phyloP scores from a whole-genome alignment of 768 basidiomycete species.

The Megacollybia marginata region DNA sequence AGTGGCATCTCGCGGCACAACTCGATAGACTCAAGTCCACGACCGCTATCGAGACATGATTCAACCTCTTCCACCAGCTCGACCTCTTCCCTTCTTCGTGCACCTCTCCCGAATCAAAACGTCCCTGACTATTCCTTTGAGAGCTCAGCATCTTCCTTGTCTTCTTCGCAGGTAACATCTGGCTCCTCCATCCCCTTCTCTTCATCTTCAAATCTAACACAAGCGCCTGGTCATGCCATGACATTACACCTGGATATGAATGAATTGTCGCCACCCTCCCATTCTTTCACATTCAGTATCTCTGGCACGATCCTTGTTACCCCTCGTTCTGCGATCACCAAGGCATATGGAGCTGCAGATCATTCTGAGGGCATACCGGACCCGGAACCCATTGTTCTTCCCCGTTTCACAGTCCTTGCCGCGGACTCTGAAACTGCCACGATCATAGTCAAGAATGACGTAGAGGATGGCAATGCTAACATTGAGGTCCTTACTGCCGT shows the following conservation, averaged over 20 bases:
- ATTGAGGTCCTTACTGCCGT: slow-evolving; percentile 59
- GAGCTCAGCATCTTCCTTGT: slow-evolving; percentile 24
- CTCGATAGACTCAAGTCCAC: slow-evolving; percentile 30
- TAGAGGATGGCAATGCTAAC: slow-evolving; percentile 30
- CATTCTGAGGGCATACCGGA: slow-evolving; percentile 16
- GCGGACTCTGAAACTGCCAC: slow-evolving; percentile 56
- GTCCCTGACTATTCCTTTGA: slow-evolving; percentile 76
- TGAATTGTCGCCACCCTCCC: slow-evolving; percentile 61
- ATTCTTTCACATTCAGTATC: slow-evolving; percentile 58
- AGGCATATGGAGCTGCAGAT: slow-evolving; percentile 10
- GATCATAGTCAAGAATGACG: slow-evolving; percentile 54
- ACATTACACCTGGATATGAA: slow-evolving; percentile 79
- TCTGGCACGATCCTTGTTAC: slow-evolving; percentile 58
- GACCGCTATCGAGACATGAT: slow-evolving; percentile 23
- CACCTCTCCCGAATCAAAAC: slow-evolving; percentile 59
- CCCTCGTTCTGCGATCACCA: slow-evolving; percentile 28
- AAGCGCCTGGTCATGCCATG: slow-evolving; percentile 53
- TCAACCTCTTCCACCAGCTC: slow-evolving; percentile 34
- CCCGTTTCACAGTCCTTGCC: slow-evolving; percentile 62
- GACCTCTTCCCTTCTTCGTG: slow-evolving; percentile 58
- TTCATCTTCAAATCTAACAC: slow-evolving; percentile 31
- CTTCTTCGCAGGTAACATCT: slow-evolving; percentile 28
- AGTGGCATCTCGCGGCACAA: slow-evolving; percentile 34
- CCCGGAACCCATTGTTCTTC: slow-evolving; percentile 44
- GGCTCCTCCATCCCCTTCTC: slow-evolving; percentile 45